These are phyloP conservation scores for Orobanche coerulescens DNA, from an alignment of 257 asterid genomes.

Conservation along the genomic window DNA sequence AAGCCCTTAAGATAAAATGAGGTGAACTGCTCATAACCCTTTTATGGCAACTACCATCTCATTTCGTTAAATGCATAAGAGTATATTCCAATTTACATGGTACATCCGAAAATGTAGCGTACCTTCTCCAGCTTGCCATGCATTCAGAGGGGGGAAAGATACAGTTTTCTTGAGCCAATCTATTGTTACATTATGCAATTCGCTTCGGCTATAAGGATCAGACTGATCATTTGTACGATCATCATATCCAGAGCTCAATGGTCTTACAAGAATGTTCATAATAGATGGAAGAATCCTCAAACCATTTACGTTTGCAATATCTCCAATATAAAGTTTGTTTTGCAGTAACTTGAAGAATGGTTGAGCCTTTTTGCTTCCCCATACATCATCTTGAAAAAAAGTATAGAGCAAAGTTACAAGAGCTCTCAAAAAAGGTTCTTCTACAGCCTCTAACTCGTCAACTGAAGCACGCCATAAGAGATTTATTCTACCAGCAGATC, in stretches of 20 bases:
- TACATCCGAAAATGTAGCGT: constrained; percentile 16
- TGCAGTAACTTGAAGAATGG: constrained; percentile 46
- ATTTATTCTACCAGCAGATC: constrained; percentile 44
- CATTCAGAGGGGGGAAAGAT: constrained; percentile 65
- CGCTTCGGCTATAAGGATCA: constrained; percentile 35
- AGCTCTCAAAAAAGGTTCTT: constrained; percentile 85
- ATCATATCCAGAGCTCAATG: constrained; percentile 41
- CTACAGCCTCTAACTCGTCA: constrained; percentile 50
- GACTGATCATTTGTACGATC: constrained; percentile 29
- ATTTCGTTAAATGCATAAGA: not conserved
- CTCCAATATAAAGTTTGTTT: constrained; percentile 67
- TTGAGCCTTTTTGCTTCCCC: constrained; percentile 66
- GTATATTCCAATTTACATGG: not conserved
- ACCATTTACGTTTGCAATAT: constrained; percentile 52
- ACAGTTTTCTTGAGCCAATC: constrained; percentile 67
- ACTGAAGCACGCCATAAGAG: constrained; percentile 52
- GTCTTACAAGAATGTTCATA: constrained; percentile 55
- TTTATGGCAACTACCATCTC: not conserved
- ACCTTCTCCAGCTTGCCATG: constrained; percentile 90
- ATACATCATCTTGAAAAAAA: constrained; percentile 46
- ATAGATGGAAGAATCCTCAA: constrained; percentile 72
- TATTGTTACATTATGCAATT: constrained; percentile 43
- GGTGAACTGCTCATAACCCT: constrained; percentile 9
- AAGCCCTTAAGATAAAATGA: constrained; percentile 14
- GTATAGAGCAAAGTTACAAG: constrained; percentile 43